Conservation (phyloP, 768 basidiomycete genomes). For the Glaciozyma martinii region DNA sequence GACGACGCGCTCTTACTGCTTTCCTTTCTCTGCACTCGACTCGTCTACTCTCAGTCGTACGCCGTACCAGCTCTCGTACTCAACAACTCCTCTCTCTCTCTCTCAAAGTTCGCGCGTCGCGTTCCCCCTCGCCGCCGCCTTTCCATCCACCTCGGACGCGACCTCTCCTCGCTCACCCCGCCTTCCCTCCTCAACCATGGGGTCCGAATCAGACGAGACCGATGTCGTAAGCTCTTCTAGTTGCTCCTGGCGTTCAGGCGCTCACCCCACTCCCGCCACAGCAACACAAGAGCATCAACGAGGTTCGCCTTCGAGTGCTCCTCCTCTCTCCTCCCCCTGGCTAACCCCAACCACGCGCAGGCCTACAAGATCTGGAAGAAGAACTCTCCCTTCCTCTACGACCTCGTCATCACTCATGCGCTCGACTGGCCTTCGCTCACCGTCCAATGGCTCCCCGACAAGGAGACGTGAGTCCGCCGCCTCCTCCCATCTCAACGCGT, state of each 20-base stretch:
- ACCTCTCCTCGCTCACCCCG: not conserved
- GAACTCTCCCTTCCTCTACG: constrained; percentile 86
- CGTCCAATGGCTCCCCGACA: constrained; percentile 98
- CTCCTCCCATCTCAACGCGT: not conserved
- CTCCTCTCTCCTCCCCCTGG: not conserved
- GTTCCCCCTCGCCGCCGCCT: too few species aligned
- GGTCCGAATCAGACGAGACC: constrained; percentile 27
- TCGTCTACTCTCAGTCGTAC: too few species aligned
- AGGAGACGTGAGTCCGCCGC: constrained; percentile 62
- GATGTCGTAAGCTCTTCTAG: constrained; percentile 6
- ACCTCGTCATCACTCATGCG: constrained; percentile 93
- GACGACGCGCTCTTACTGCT: too few species aligned
- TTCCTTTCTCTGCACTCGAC: too few species aligned
- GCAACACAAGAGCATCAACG: constrained; percentile 33
- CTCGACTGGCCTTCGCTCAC: constrained; percentile 97
- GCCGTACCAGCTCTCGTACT: too few species aligned
- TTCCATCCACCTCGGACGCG: not conserved
- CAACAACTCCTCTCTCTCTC: too few species aligned
- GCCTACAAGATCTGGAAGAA: constrained; percentile 37
- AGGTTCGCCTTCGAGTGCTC: constrained; percentile 11
- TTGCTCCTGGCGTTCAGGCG: not conserved
- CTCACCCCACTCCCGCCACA: not conserved
- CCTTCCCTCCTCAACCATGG: not conserved
- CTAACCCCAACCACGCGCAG: not conserved
- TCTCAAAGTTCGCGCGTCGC: too few species aligned